Percentiles rank a stretch among this genome's conserved stretches.
Evolutionary conservation across 768 basidiomycete genomes (phyloP).

Genomic region (Xerocomus spinulosus): DNA sequence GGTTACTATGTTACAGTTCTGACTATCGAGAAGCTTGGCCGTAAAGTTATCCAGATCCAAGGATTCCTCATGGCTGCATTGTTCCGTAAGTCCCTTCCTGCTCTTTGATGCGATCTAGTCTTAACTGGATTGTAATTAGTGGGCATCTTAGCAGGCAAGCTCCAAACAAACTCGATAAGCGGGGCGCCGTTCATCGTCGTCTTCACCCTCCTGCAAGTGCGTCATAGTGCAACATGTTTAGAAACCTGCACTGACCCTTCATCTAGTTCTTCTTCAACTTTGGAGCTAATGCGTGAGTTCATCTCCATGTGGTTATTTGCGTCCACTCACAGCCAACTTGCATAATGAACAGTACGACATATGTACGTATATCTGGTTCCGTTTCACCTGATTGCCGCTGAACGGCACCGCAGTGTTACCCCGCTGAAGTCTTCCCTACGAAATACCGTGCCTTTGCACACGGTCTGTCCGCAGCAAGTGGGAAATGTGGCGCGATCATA

Average conservation of each 20-base stretch:
- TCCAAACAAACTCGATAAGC: conserved; percentile 41
- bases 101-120: background rate
- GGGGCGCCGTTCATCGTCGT: conserved; percentile 62
- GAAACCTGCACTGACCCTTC: background rate
- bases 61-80: conserved; percentile 70
- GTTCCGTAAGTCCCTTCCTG: conserved; percentile 43
- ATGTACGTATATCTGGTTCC: conserved; percentile 31
- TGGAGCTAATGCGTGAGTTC: conserved; percentile 60
- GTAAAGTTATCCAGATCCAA: conserved; percentile 72
- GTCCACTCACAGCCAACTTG: conserved; percentile 2
- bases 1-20: conserved; percentile 69
- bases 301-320: background rate
- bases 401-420: conserved; percentile 48
- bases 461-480: conserved; percentile 67
- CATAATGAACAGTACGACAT: conserved; percentile 41
- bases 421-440: conserved; percentile 79
- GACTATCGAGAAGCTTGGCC: conserved; percentile 66
- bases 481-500: conserved; percentile 75
- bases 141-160: conserved; percentile 64
- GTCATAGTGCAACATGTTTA: background rate
- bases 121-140: conserved; percentile 34
- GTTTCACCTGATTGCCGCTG: background rate
- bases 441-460: conserved; percentile 69
- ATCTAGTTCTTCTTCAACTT: conserved; percentile 79
- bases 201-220: conserved; percentile 63